Evolutionary conservation across 1,139 yeast species (phyloP), one percentile per base, ranked within the genome.

Genomic region (Zygotorulaspora mrakii): DNA sequence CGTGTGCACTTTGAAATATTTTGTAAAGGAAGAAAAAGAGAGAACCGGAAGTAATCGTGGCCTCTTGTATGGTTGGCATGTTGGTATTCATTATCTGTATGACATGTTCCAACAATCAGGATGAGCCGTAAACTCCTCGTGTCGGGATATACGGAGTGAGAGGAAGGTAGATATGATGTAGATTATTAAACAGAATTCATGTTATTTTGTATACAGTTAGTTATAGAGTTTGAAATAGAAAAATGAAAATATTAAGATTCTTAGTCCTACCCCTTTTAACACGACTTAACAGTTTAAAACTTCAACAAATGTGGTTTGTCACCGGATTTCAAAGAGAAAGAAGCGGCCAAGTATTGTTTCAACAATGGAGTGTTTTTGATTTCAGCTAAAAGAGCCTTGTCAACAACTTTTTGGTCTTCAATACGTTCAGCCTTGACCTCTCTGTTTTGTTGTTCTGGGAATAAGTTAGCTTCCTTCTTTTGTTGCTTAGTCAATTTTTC

Each of bases 281-380:
- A 31, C 22, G 23, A 29, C 34, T 34, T 35, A 30, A 31, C 28
- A 20, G 51, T 40, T 83, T 87, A 91, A 74, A 91, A 91, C 79
- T 86, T 87, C 83, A 91, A 88, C 73, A 86, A 84, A 76, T 91
- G 98, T 68, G 98, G 99, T 75, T 78, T 88, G 81, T 91, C 98
- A 74, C 98, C 98, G 76, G 78, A 82, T 87, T 88, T 89, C 75
- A 94, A 83, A 64, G 96, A 83, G 91, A 91, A 91, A 62, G 95
- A 77, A 66, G 96, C 74, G 63, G 96, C 84, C 73, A 91, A 83
- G 86, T 91, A 91, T 77, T 89, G 95, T 77, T 88, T 86, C 73
- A 91, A 86, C 71, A 89, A 80, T 70, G 97, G 96, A 65, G 96
- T 88, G 82, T 89, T 85, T 82, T 89, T 88, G 78, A 91, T 85